These are phyloP conservation scores for Crucihimalaya himalaica DNA, from an alignment of 345 rosid genomes.

Conservation along the genomic window DNA sequence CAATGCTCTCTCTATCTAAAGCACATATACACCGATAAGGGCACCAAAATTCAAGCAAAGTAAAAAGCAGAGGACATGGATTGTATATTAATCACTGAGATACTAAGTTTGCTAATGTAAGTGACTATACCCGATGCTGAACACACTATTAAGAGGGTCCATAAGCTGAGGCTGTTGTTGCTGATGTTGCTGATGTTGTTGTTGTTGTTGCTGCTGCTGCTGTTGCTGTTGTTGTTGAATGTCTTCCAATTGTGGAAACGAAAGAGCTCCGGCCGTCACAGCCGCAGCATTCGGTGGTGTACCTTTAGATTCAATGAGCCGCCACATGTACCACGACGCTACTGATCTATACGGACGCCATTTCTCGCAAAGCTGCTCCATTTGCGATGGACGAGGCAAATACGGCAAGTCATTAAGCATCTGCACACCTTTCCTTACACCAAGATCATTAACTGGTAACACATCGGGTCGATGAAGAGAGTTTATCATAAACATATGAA, in stretches of 20 bases:
- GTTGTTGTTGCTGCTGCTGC: slow-evolving; percentile 48
- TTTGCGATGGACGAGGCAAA: slow-evolving; percentile 89
- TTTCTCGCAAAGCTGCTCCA: slow-evolving; percentile 85
- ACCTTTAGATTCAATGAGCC: slow-evolving; percentile 75
- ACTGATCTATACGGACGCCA: slow-evolving; percentile 99
- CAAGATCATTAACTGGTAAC: slow-evolving; percentile 86
- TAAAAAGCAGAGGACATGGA: slow-evolving; percentile 20
- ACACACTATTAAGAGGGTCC: slow-evolving; percentile 85
- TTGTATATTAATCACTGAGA: background rate
- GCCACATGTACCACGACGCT: slow-evolving; percentile 91
- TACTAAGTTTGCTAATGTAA: slow-evolving; percentile 35
- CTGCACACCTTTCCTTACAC: slow-evolving; percentile 91
- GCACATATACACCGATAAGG: background rate
- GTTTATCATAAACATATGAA: slow-evolving; percentile 96
- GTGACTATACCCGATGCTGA: slow-evolving; percentile 73
- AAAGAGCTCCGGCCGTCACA: slow-evolving; percentile 54
- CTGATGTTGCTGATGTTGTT: slow-evolving; percentile 7
- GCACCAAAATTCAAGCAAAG: background rate
- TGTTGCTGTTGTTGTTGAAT: slow-evolving; percentile 41
- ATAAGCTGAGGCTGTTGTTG: slow-evolving; percentile 66
- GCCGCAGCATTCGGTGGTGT: slow-evolving; percentile 65
- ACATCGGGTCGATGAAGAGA: slow-evolving; percentile 98
- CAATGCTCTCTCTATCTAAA: slow-evolving; percentile 1
- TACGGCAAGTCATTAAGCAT: slow-evolving; percentile 71
- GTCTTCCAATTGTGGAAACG: slow-evolving; percentile 56